Base-by-base conservation (phyloP, 108 stramenopile species). In the Skeletonema marinoi region DNA sequence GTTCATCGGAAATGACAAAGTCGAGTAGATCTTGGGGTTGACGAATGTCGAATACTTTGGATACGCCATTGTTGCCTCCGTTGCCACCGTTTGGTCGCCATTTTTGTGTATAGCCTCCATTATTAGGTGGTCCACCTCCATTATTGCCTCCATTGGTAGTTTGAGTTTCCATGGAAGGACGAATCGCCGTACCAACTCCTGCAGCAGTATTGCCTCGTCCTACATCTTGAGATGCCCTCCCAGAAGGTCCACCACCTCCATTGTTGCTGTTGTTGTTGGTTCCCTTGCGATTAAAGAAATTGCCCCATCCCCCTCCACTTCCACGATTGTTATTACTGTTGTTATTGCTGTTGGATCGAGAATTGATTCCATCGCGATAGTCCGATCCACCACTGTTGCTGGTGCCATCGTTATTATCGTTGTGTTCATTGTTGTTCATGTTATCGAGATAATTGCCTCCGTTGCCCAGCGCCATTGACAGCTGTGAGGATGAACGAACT, bases 21-120 rank as follows among this genome's bases (percentile, higher is more conserved):
- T 83, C 82, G 60, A 83, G 63, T 48, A 83, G 75, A 38, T 83
- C 82, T 69, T 83, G 82, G 31, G 81, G 81, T 54, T 75, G 81
- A 32, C 61, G 42, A 41, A 82, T 82, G 3, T 65, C 19, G 30
- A 82, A 33, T 10, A 82, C 68, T 54, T 64, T 65, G 32, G 73
- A 64, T 16, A 36, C 30, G 10, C 59, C 70, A 1, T 32, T 50
- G 31, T 30, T 33, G 31, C 10, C 21, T 69, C 74, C 42, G 32
- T 17, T 67, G 29, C 71, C 60, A 17, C 35, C 63, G 30, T 67
- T 29, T 67, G 42, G 31, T 44, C 31, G 48, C 16, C 48, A 48
- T 46, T 42, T 41, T 42, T 46, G 42, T 67, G 51, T 29, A 32
- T 31, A 67, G 4, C 33, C 51, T 1, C 46, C 46, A 2, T n/a